Conservation (phyloP, 2,329 filamentous ascomycete species). For the Colletotrichum nymphaeae region DNA sequence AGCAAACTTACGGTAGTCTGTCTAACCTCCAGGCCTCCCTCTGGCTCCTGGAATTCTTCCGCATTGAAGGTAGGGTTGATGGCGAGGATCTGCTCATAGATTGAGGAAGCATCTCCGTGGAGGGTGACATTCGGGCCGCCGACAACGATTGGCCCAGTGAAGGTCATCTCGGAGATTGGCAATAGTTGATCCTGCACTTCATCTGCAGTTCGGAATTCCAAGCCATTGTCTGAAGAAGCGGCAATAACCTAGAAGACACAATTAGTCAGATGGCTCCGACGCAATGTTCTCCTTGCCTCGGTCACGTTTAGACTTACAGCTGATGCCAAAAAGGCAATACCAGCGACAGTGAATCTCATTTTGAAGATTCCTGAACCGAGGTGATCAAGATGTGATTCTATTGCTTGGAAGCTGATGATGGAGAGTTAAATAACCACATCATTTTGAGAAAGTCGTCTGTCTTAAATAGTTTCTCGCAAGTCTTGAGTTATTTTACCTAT, state of each 20-base stretch:
- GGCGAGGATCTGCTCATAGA: constrained; percentile 12
- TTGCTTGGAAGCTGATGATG: not conserved
- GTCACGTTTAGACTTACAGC: not conserved
- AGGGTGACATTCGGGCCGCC: constrained; percentile 22
- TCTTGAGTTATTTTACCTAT: not conserved
- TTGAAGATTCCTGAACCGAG: not conserved
- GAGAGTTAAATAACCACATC: not conserved
- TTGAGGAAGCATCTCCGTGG: constrained; percentile 12
- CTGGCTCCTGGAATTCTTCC: not conserved
- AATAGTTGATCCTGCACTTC: not conserved
- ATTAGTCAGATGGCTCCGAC: not conserved
- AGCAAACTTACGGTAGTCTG: constrained; percentile 1
- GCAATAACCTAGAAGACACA: not conserved
- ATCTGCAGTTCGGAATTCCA: not conserved
- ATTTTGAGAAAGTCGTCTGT: too few species aligned
- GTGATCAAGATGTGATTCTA: not conserved
- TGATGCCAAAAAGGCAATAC: constrained; percentile 10
- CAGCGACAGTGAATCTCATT: not conserved
- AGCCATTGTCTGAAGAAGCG: not conserved
- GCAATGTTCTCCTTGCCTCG: too few species aligned
- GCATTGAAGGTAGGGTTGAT: constrained; percentile 17
- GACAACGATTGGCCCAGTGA: constrained; percentile 15
- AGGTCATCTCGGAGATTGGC: constrained; percentile 5
- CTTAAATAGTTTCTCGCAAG: not conserved
- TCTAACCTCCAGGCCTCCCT: not conserved